Conservation (phyloP, 805 yeast genomes). For the Zygotorulaspora sp. region DNA sequence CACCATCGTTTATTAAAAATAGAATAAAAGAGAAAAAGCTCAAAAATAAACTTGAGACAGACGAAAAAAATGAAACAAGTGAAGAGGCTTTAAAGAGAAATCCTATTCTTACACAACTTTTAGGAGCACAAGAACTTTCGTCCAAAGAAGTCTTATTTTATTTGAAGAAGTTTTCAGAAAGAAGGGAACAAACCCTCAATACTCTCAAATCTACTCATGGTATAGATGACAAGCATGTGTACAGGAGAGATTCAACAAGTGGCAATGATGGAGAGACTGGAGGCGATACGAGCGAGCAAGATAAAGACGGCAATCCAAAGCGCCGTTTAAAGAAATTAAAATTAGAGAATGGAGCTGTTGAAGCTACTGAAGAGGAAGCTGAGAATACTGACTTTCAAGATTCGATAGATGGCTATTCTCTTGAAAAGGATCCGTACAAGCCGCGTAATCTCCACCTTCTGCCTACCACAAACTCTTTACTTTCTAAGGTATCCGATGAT, state of each 20-base stretch:
- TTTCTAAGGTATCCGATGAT: slow-evolving; percentile 52
- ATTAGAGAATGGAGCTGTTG: slow-evolving; percentile 14
- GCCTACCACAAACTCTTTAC: slow-evolving; percentile 55
- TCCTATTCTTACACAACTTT: slow-evolving; percentile 42
- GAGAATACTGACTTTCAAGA: slow-evolving; percentile 26
- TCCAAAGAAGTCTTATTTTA: slow-evolving; percentile 43
- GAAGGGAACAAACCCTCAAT: slow-evolving; percentile 27
- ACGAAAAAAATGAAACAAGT: slow-evolving; percentile 31
- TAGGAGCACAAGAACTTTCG: slow-evolving; percentile 43
- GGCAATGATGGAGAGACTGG: slow-evolving; percentile 7
- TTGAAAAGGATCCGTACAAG: slow-evolving; percentile 42
- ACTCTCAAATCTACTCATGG: slow-evolving; percentile 32
- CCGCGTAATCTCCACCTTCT: slow-evolving; percentile 53
- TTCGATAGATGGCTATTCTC: slow-evolving; percentile 33
- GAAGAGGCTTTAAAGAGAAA: slow-evolving; percentile 40
- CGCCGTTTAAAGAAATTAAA: slow-evolving; percentile 13
- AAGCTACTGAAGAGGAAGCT: slow-evolving; percentile 13
- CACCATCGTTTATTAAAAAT: slow-evolving; percentile 76
- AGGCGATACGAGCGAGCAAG: slow-evolving; percentile 9
- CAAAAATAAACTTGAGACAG: slow-evolving; percentile 32
- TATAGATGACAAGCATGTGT: slow-evolving; percentile 29
- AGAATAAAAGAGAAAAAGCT: slow-evolving; percentile 46
- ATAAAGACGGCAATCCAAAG: slow-evolving; percentile 7
- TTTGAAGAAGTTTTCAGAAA: slow-evolving; percentile 32
- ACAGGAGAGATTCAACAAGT: slow-evolving; percentile 16